phyloP scores from a whole-genome alignment of 2,329 filamentous ascomycete genomes.

The Diaporthe citri region DNA sequence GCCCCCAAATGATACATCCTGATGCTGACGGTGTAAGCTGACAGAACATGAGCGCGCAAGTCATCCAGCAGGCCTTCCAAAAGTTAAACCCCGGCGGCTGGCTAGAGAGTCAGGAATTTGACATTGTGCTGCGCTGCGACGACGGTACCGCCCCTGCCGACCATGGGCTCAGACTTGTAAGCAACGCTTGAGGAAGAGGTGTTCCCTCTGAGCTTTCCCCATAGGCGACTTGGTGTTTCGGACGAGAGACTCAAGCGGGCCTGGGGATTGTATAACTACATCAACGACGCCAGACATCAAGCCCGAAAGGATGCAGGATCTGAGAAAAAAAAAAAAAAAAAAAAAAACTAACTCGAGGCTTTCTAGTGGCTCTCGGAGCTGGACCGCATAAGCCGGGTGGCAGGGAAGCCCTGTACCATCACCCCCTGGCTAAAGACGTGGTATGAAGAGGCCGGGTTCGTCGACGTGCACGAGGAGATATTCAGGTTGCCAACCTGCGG shows the following conservation, averaged over 20 bases:
- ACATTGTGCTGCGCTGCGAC: slow-evolving; percentile 55
- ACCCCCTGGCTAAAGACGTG: slow-evolving; percentile 51
- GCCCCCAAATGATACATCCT: neutral
- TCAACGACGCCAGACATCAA: neutral
- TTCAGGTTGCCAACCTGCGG: slow-evolving; percentile 68
- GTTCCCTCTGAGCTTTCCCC: neutral
- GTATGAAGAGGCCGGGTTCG: slow-evolving; percentile 64
- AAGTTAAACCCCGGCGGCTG: slow-evolving; percentile 65
- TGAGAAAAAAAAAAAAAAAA: no score
- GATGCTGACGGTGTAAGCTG: neutral
- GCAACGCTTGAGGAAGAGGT: neutral
- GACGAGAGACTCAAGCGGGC: neutral
- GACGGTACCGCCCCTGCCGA: slow-evolving; percentile 58
- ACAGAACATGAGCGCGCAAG: slow-evolving; percentile 57
- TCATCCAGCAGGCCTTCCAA: slow-evolving; percentile 66
- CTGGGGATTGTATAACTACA: neutral
- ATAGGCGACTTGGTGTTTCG: neutral
- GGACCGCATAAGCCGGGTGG: slow-evolving; percentile 52
- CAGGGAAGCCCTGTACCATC: slow-evolving; percentile 54
- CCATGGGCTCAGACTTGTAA: slow-evolving; percentile 49
- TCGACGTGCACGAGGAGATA: slow-evolving; percentile 64
- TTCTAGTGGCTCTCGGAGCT: slow-evolving; percentile 56
- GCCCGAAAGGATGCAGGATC: neutral
- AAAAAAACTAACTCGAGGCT: neutral
- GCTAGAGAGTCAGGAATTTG: slow-evolving; percentile 66